A percentile compares a stretch with the other conserved stretches of the same genome.
phyloP scores from a whole-genome alignment of 78 protist genomes.

The Protostelium mycophagum region DNA sequence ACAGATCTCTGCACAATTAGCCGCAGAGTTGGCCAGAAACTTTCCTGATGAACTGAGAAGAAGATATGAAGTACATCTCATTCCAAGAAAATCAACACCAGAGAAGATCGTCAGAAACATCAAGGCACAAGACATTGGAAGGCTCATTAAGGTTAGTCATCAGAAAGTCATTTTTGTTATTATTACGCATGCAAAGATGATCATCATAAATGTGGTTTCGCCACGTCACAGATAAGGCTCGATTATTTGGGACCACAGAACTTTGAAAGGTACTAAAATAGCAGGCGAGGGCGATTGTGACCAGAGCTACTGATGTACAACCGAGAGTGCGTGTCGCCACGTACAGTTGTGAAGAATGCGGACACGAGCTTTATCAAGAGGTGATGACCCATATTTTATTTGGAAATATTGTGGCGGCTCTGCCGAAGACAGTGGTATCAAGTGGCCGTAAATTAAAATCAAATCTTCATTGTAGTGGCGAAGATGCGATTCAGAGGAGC shows the following conservation, averaged over 20 bases:
- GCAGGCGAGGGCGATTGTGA: slow-evolving; percentile 83
- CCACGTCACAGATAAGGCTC: slow-evolving; percentile 3
- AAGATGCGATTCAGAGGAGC: too few relatives aligned
- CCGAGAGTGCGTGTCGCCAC: slow-evolving; percentile 91
- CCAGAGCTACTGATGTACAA: slow-evolving; percentile 88
- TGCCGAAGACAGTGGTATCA: too few relatives aligned
- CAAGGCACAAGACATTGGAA: slow-evolving; percentile 3
- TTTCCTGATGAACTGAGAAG: neutral
- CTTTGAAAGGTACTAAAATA: slow-evolving; percentile 32
- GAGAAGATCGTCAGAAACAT: neutral
- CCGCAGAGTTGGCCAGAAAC: neutral
- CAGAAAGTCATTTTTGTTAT: neutral
- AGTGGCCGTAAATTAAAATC: too few relatives aligned
- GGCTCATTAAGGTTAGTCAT: slow-evolving; percentile 21
- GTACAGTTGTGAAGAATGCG: slow-evolving; percentile 95
- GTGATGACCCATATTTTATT: slow-evolving; percentile 50
- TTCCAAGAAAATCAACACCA: neutral
- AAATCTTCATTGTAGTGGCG: too few relatives aligned
- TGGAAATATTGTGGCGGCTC: too few relatives aligned
- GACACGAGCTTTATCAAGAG: slow-evolving; percentile 89
- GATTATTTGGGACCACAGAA: neutral
- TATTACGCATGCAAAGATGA: too few relatives aligned
- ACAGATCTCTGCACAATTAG: neutral
- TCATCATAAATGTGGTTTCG: too few relatives aligned
- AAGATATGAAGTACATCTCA: neutral